phyloP scores from a whole-genome alignment of 2,329 filamentous ascomycete genomes.

The Peltaster fructicola region DNA sequence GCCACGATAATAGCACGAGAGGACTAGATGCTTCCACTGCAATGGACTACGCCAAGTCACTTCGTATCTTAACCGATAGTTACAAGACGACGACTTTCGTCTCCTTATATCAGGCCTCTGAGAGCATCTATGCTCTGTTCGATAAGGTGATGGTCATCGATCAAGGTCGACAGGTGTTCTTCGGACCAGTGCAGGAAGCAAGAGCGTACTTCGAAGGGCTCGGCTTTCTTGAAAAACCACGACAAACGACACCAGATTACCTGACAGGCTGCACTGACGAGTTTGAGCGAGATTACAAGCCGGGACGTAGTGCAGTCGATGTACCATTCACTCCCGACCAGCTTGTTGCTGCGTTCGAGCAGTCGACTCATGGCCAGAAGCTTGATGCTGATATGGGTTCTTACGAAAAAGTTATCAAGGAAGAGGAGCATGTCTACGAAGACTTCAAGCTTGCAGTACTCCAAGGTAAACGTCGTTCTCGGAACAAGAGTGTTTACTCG shows the following conservation, averaged over 20 bases:
- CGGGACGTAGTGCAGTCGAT: conserved; percentile 46
- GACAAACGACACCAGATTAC: conserved; percentile 69
- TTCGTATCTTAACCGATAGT: conserved; percentile 54
- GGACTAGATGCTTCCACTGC: conserved; percentile 32
- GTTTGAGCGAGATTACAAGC: conserved; percentile 62
- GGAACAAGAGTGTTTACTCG: conserved; percentile 59
- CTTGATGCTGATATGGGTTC: conserved; percentile 48
- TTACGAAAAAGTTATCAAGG: conserved; percentile 47
- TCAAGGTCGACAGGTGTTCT: conserved; percentile 57
- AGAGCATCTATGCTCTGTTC: conserved; percentile 62
- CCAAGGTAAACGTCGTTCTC: conserved; percentile 61
- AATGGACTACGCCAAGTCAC: conserved; percentile 30
- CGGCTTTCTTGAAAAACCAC: conserved; percentile 55
- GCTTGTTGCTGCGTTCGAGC: conserved; percentile 51
- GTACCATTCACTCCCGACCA: conserved; percentile 51
- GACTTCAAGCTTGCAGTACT: conserved; percentile 60
- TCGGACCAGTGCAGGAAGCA: conserved; percentile 50
- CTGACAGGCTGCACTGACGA: conserved; percentile 67
- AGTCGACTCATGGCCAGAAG: conserved; percentile 39
- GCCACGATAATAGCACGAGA: conserved; percentile 30
- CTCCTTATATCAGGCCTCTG: conserved; percentile 69
- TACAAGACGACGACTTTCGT: conserved; percentile 75
- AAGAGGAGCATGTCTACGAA: conserved; percentile 50
- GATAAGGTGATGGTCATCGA: conserved; percentile 77
- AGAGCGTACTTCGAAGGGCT: conserved; percentile 59